phyloP scores from a whole-genome alignment of 2,329 filamentous ascomycete genomes.

The Epichloe hybrida region DNA sequence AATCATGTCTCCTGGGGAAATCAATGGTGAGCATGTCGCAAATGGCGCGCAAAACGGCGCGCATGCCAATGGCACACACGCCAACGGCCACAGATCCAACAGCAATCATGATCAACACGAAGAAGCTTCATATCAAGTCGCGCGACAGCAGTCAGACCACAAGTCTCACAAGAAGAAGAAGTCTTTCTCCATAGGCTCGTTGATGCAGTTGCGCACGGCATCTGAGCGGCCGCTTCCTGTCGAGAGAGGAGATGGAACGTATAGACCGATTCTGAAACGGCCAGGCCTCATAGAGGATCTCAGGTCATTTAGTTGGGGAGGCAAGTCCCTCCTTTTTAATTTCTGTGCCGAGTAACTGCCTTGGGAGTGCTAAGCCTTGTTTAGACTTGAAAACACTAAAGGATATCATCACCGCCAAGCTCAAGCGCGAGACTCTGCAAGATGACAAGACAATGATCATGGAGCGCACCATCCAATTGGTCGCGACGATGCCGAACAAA shows the following conservation, averaged over 20 bases:
- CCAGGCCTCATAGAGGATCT: slow-evolving; percentile 43
- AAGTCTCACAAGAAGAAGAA: slow-evolving; percentile 4
- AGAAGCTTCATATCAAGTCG: background rate
- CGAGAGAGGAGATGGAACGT: slow-evolving; percentile 50
- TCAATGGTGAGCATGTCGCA: background rate
- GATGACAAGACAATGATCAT: slow-evolving; percentile 71
- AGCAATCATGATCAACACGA: slow-evolving; percentile 4
- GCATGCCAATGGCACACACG: slow-evolving; percentile 9
- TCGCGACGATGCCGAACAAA: slow-evolving; percentile 47
- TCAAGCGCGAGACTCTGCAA: slow-evolving; percentile 46
- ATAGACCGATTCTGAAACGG: slow-evolving; percentile 32
- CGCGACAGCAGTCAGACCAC: background rate
- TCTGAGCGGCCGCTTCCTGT: slow-evolving; percentile 49
- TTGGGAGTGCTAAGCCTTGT: background rate
- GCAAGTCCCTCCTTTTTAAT: slow-evolving; percentile 16
- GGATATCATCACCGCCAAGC: slow-evolving; percentile 45
- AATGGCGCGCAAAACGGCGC: slow-evolving; percentile 11
- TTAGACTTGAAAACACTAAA: slow-evolving; percentile 49
- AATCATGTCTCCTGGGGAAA: slow-evolving; percentile 1
- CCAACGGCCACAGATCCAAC: slow-evolving; percentile 4
- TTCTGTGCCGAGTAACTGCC: background rate
- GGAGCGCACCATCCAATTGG: slow-evolving; percentile 59
- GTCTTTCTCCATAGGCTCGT: slow-evolving; percentile 8
- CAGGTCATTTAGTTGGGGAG: slow-evolving; percentile 35
- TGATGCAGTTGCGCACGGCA: slow-evolving; percentile 26